These are phyloP conservation scores for Ganoderma leucocontextum DNA, from an alignment of 1,284 basidiomycete species.

Conservation along the genomic window DNA sequence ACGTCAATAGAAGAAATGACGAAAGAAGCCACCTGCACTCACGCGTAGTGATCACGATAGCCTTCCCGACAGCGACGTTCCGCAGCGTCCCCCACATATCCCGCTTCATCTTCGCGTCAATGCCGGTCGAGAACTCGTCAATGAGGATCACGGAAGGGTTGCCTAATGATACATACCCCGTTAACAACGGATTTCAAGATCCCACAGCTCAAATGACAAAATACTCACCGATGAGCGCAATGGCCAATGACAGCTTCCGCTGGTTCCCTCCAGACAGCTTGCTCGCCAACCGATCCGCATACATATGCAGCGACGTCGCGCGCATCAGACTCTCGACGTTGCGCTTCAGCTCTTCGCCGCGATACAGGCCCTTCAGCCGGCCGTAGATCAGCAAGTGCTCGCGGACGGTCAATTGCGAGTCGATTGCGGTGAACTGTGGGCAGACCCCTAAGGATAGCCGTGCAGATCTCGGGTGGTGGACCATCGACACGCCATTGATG, in stretches of 20 bases:
- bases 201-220: background rate
- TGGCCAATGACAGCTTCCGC: slow-evolving; percentile 80
- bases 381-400: slow-evolving; percentile 79
- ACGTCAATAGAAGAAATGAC: background rate
- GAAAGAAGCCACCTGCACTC: slow-evolving; percentile 37
- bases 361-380: slow-evolving; percentile 69
- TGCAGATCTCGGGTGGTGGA: slow-evolving; percentile 65
- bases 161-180: slow-evolving; percentile 46
- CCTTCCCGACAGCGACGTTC: slow-evolving; percentile 69
- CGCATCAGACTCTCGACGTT: slow-evolving; percentile 68
- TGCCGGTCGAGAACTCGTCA: slow-evolving; percentile 85
- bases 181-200: background rate
- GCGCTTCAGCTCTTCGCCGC: slow-evolving; percentile 54
- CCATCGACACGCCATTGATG: slow-evolving; percentile 70
- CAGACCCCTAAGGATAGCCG: slow-evolving; percentile 78
- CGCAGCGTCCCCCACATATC: slow-evolving; percentile 83
- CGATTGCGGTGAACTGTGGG: slow-evolving; percentile 86
- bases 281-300: slow-evolving; percentile 75
- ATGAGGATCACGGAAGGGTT: slow-evolving; percentile 83
- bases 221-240: slow-evolving; percentile 76
- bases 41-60: slow-evolving; percentile 77
- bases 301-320: slow-evolving; percentile 65
- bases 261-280: slow-evolving; percentile 84
- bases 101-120: slow-evolving; percentile 85
- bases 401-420: slow-evolving; percentile 77